Percentiles rank a stretch among this genome's conserved stretches.
Conservation (phyloP, 805 yeast species). For the Phaffomyces thermotolerans region DNA sequence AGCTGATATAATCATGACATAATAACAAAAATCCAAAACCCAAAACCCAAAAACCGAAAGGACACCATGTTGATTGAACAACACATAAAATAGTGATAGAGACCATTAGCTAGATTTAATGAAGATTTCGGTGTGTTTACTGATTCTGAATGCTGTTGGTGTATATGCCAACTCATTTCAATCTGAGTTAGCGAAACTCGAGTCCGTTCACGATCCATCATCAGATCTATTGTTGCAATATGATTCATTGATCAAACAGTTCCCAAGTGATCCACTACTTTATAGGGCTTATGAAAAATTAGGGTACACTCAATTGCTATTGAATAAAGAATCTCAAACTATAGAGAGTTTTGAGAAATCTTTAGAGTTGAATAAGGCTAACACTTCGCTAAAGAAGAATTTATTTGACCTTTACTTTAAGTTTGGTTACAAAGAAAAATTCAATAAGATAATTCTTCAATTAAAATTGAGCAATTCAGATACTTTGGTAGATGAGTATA, state of each 20-base stretch:
- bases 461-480: slow-evolving; percentile 7
- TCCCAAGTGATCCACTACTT: slow-evolving; percentile 16
- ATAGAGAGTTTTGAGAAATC: slow-evolving; percentile 44
- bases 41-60: no score
- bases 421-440: slow-evolving; percentile 41
- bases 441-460: slow-evolving; percentile 13
- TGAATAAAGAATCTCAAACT: slow-evolving; percentile 49
- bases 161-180: not conserved
- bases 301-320: slow-evolving; percentile 52
- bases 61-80: not conserved
- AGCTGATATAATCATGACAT: not conserved
- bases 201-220: slow-evolving; percentile 19
- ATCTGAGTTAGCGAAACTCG: slow-evolving; percentile 11
- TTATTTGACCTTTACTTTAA: slow-evolving; percentile 43
- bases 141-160: not conserved
- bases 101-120: not conserved
- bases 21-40: not conserved
- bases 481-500: slow-evolving; percentile 11
- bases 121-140: not conserved
- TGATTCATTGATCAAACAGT: slow-evolving; percentile 13
- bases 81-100: not conserved
- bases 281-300: slow-evolving; percentile 48
- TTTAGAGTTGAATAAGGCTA: slow-evolving; percentile 32
- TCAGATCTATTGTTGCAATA: slow-evolving; percentile 14
- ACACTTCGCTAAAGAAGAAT: slow-evolving; percentile 42